phyloP scores from a whole-genome alignment of 768 basidiomycete genomes.

The Naganishia vishniacii region DNA sequence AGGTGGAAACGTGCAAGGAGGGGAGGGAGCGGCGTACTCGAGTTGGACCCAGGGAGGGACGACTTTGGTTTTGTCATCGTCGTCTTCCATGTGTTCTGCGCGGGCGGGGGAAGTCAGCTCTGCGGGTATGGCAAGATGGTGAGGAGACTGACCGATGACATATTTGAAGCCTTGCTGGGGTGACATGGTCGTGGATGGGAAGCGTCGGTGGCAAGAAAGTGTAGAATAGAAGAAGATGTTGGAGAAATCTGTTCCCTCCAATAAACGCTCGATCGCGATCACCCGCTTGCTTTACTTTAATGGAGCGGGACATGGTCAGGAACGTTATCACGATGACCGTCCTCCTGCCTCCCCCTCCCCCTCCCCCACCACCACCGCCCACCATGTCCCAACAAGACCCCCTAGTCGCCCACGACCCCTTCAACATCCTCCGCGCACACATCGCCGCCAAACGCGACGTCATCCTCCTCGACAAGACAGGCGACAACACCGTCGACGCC shows the following conservation, averaged over 20 bases:
- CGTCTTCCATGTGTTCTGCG: slow-evolving; percentile 61
- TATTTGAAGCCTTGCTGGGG: slow-evolving; percentile 51
- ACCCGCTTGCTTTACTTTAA: no score
- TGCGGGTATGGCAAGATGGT: no score
- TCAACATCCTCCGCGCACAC: slow-evolving; percentile 43
- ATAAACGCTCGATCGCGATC: slow-evolving; percentile 21
- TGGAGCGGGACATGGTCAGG: no score
- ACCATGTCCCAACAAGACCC: slow-evolving; percentile 1
- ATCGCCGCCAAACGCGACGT: slow-evolving; percentile 33
- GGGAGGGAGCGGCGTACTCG: slow-evolving; percentile 62
- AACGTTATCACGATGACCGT: no score
- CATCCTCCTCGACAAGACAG: slow-evolving; percentile 40
- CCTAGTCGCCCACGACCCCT: slow-evolving; percentile 36
- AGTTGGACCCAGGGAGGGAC: slow-evolving; percentile 74
- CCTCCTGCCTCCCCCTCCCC: not conserved
- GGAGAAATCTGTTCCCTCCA: not conserved
- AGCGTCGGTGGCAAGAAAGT: not conserved
- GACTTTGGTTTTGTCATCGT: slow-evolving; percentile 70
- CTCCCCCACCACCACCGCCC: not conserved
- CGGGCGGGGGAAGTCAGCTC: not conserved
- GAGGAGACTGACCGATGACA: slow-evolving; percentile 55
- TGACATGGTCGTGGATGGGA: not conserved
- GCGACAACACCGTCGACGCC: slow-evolving; percentile 45
- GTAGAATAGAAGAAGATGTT: not conserved
- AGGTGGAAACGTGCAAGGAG: not conserved